Conservation (phyloP, 257 asterid species). For the Gentiana dahurica region DNA sequence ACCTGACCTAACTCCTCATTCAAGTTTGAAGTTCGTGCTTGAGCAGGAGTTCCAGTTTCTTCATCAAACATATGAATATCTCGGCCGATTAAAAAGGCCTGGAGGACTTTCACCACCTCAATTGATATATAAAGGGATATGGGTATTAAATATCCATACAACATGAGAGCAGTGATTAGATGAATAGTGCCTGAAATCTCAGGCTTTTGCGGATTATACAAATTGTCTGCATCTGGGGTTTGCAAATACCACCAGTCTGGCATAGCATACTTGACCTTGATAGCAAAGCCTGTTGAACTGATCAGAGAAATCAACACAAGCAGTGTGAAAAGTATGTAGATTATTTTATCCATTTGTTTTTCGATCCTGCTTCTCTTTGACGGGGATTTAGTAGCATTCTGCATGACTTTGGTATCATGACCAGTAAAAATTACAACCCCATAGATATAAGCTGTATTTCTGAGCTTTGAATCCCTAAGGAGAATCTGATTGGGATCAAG, state of each 20-base stretch:
- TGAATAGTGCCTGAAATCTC: slow-evolving; percentile 60
- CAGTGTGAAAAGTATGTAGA: slow-evolving; percentile 72
- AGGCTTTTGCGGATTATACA: slow-evolving; percentile 51
- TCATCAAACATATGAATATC: slow-evolving; percentile 86
- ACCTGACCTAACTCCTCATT: slow-evolving; percentile 95
- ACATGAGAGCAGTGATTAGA: slow-evolving; percentile 81
- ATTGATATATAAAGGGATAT: slow-evolving; percentile 92
- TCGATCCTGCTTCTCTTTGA: slow-evolving; percentile 86
- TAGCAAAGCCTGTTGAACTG: slow-evolving; percentile 68
- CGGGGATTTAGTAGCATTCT: slow-evolving; percentile 83
- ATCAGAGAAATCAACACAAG: slow-evolving; percentile 61
- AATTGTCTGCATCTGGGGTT: slow-evolving; percentile 42
- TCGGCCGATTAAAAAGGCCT: slow-evolving; percentile 74
- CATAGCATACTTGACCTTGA: slow-evolving; percentile 57
- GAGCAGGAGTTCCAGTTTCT: slow-evolving; percentile 90
- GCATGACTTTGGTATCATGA: slow-evolving; percentile 92
- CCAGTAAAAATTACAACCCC: slow-evolving; percentile 91
- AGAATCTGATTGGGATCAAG: slow-evolving; percentile 90
- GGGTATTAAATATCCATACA: slow-evolving; percentile 89
- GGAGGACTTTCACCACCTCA: slow-evolving; percentile 90
- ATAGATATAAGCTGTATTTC: slow-evolving; percentile 68
- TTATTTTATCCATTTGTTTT: slow-evolving; percentile 88
- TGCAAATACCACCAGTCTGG: slow-evolving; percentile 87
- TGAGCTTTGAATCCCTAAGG: slow-evolving; percentile 90
- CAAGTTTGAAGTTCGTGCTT: slow-evolving; percentile 89